Percentiles rank a stretch among this genome's conserved stretches.
Conservation (phyloP, 116 monocot genomes). For the Trichopus zeylanicus region DNA sequence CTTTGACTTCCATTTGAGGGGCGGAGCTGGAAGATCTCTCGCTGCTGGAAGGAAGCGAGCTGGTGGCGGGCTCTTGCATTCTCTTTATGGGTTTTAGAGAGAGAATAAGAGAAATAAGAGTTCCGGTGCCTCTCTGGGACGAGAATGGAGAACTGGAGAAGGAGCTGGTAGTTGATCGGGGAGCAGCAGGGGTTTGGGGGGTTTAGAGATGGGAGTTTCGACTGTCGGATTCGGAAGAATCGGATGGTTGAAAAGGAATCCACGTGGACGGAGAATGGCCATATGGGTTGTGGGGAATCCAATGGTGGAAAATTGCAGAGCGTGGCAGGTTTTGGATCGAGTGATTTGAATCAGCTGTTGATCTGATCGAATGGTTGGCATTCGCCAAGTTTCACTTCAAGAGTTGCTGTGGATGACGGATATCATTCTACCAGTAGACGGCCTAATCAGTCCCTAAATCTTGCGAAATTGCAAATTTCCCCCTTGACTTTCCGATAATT, state of each 20-base stretch:
- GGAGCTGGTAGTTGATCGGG: neutral
- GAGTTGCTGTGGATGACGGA: too few species aligned
- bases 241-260: constrained; percentile 10
- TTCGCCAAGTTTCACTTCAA: too few species aligned
- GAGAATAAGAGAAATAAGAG: too few species aligned
- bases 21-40: constrained; percentile 83
- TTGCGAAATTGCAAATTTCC: too few species aligned
- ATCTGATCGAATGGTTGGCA: too few species aligned
- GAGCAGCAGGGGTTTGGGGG: constrained; percentile 16
- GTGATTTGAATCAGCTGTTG: constrained; percentile 10
- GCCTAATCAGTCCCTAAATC: too few species aligned
- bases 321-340: constrained; percentile 24
- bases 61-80: constrained; percentile 58
- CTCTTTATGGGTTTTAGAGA: neutral
- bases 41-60: constrained; percentile 76
- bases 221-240: constrained; percentile 32
- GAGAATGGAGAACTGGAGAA: constrained; percentile 4
- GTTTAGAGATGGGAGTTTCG: constrained; percentile 10
- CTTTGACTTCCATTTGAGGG: constrained; percentile 49
- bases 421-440: too few species aligned
- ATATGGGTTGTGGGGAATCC: constrained; percentile 21
- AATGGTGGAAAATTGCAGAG: constrained; percentile 17
- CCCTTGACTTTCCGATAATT: too few species aligned
- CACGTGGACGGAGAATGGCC: constrained; percentile 33
- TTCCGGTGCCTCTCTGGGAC: neutral